Conservation (phyloP, 2,329 filamentous ascomycete species). For the Stemphylium beticola region DNA sequence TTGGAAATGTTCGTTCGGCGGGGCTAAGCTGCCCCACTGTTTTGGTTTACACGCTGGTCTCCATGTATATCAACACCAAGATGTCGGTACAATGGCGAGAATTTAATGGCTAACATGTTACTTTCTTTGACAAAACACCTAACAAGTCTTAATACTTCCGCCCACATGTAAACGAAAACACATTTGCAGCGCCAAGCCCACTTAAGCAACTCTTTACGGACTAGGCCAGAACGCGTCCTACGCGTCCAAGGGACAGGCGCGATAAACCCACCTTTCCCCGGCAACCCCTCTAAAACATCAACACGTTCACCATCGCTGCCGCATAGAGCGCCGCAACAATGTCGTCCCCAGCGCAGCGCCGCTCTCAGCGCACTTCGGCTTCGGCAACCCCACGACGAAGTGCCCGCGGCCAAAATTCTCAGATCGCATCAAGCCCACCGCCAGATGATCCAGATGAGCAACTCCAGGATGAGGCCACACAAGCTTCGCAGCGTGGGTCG, state of each 20-base stretch:
- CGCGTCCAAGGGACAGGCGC: slow-evolving; percentile 29
- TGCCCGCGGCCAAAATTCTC: slow-evolving; percentile 60
- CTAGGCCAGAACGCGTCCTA: slow-evolving; percentile 33
- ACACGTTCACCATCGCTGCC: slow-evolving; percentile 5
- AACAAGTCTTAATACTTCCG: neutral
- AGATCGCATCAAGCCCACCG: slow-evolving; percentile 59
- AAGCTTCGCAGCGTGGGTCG: slow-evolving; percentile 47
- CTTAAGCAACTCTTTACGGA: slow-evolving; percentile 11
- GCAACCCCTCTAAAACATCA: slow-evolving; percentile 17
- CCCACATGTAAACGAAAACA: neutral
- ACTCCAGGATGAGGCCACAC: slow-evolving; percentile 51
- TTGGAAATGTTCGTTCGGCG: slow-evolving; percentile 22
- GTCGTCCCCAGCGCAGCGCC: slow-evolving; percentile 67
- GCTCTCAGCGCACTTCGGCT: slow-evolving; percentile 61
- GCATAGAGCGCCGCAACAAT: slow-evolving; percentile 48
- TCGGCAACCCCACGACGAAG: slow-evolving; percentile 62
- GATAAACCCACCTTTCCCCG: slow-evolving; percentile 22
- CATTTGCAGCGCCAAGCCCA: slow-evolving; percentile 12
- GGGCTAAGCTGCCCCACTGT: slow-evolving; percentile 17
- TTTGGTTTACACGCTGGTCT: slow-evolving; percentile 4
- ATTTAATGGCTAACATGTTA: neutral
- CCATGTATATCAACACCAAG: neutral
- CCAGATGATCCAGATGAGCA: slow-evolving; percentile 52
- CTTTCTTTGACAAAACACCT: neutral
- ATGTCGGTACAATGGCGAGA: neutral